A percentile compares a stretch with the other conserved stretches of the same genome.
Evolutionary conservation across 768 basidiomycete genomes (phyloP).

Genomic region (Mycena rebaudengoi): DNA sequence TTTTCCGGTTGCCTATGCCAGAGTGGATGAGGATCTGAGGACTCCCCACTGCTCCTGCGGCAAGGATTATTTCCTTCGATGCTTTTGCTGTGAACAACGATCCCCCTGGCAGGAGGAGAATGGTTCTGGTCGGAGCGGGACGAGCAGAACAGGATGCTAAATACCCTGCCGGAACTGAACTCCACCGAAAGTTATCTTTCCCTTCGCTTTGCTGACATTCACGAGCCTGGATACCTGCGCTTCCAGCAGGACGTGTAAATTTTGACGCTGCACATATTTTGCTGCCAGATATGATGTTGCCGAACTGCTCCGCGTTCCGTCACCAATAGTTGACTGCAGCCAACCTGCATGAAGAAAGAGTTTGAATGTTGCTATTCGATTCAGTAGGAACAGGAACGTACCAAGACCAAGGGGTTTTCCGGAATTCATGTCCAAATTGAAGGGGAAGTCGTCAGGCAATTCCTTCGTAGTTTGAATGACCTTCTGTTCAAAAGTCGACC

Average conservation of each 20-base stretch:
- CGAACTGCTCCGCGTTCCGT: conserved; percentile 46
- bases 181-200: conserved; percentile 26
- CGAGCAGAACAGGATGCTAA: neutral
- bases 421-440: conserved; percentile 43
- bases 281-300: conserved; percentile 44
- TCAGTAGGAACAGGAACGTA: no score
- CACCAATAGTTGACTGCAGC: conserved; percentile 41
- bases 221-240: conserved; percentile 41
- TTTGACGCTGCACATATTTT: conserved; percentile 37
- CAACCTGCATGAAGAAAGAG: conserved; percentile 31
- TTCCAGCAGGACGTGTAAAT: conserved; percentile 46
- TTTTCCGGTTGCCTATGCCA: neutral
- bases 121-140: neutral
- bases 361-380: neutral
- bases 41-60: conserved; percentile 42
- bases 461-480: conserved; percentile 48
- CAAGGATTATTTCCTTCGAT: conserved; percentile 40
- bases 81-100: conserved; percentile 25
- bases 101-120: no score
- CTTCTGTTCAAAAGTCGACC: conserved; percentile 39
- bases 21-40: conserved; percentile 10
- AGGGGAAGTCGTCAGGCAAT: conserved; percentile 43
- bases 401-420: conserved; percentile 45
- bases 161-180: conserved; percentile 26
- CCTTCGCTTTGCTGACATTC: conserved; percentile 18